Evolutionary conservation across 768 basidiomycete species (phyloP).

Genomic region (Tricholoma terreum): DNA sequence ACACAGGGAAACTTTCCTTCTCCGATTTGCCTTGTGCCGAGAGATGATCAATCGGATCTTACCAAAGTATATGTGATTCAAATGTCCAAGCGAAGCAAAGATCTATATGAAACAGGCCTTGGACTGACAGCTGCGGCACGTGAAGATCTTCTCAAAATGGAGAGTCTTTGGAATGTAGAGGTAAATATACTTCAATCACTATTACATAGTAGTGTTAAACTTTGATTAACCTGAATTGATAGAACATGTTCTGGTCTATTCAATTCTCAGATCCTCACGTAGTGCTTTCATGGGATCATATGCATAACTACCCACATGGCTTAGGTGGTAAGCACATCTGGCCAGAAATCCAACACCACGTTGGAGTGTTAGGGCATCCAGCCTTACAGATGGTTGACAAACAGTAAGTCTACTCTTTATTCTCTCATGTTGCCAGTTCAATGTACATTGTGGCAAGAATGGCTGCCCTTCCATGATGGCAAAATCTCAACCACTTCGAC

Average conservation of each 20-base stretch:
- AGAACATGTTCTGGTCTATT: conserved; percentile 17
- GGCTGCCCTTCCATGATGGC: conserved; percentile 28
- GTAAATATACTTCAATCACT: no score
- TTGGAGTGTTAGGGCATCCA: not conserved
- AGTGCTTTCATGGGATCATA: conserved; percentile 35
- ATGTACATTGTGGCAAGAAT: no score
- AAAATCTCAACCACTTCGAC: conserved; percentile 27
- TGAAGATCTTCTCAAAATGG: no score
- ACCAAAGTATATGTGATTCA: conserved; percentile 1
- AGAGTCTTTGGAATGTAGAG: no score
- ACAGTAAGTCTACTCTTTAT: not conserved
- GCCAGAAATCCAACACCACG: not conserved
- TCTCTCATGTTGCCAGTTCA: not conserved
- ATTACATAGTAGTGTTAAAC: no score
- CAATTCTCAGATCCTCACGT: conserved; percentile 28
- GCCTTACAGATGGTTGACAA: not conserved
- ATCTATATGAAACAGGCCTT: no score
- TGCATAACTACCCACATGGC: no score
- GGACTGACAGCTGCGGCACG: no score
- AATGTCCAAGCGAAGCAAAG: no score
- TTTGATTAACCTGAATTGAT: no score
- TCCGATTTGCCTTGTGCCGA: conserved; percentile 20
- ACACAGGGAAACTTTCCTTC: not conserved
- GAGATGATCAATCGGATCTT: conserved; percentile 15
- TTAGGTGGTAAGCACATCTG: not conserved